Evolutionary conservation across 345 rosid genomes (phyloP), one percentile per base, ranked within the genome.

Genomic region (Turritis glabra): DNA sequence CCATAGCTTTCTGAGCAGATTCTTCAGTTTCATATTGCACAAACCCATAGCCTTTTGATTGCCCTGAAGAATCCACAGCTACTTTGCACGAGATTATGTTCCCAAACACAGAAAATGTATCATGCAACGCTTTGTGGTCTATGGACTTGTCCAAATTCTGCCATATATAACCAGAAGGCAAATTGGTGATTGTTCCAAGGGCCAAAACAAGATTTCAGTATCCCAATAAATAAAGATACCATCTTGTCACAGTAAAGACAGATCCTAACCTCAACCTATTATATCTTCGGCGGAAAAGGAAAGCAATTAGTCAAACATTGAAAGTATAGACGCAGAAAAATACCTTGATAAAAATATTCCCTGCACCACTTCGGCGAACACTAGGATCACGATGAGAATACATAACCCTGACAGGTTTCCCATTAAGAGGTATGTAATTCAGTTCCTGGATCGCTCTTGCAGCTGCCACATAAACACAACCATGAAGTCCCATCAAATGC

Each of bases 21-120:
- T 92, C 97, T 53, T 87, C 97, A 62, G 59, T 84, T 25, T 90
- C 97, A 67, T 82, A 91, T 77, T 94, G 99, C 23, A 94, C 96
- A 84, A 94, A 94, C 6, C 98, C 99, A 81, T 92, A 92, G 72
- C 97, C 97, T 79, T 83, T 94, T 14, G 97, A 94, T 74, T 90
- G 96, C 54, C 97, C 98, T 62, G 86, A 79, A 35, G 82, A 5
- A 68, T 94, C 99, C 26, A 97, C 87, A 53, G 97, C 97, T 26
- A 95, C 92, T 85, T 92, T 92, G 82, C 99, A 92, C 5, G 97
- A 95, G 50, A 95, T 82, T 22, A 95, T 86, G 77, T 73, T 92
- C 48, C 99, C 99, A 5, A 94, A 94, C 44, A 84, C 18, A 25
- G 93, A 86, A 74, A 94, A 91, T 0, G 97, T 94, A 27, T 94